phyloP scores from a whole-genome alignment of 768 basidiomycete genomes.

The Termitomyces sp. region DNA sequence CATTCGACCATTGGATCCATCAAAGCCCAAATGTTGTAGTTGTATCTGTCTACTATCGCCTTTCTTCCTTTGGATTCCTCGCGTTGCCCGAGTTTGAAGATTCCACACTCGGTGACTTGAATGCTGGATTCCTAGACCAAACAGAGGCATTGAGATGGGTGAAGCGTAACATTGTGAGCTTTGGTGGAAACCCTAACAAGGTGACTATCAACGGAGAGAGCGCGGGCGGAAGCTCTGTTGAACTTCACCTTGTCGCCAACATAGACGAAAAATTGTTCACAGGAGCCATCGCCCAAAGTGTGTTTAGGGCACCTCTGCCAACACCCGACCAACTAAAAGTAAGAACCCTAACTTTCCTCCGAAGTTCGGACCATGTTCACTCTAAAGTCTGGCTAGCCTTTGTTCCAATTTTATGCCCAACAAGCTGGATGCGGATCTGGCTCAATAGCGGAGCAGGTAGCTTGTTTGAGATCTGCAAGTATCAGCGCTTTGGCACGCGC shows the following conservation, averaged over 20 bases:
- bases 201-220: slow-evolving; percentile 62
- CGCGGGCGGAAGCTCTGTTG: slow-evolving; percentile 50
- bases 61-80: slow-evolving; percentile 61
- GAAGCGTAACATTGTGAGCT: slow-evolving; percentile 50
- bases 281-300: slow-evolving; percentile 58
- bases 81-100: slow-evolving; percentile 40
- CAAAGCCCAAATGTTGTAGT: slow-evolving; percentile 58
- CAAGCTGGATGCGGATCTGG: slow-evolving; percentile 44
- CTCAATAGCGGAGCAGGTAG: slow-evolving; percentile 18
- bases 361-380: not conserved
- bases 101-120: slow-evolving; percentile 24
- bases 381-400: slow-evolving; percentile 27
- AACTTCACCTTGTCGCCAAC: slow-evolving; percentile 51
- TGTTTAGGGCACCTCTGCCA: slow-evolving; percentile 47
- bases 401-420: slow-evolving; percentile 46
- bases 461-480: slow-evolving; percentile 33
- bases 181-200: slow-evolving; percentile 56
- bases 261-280: slow-evolving; percentile 36
- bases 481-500: slow-evolving; percentile 44
- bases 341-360: slow-evolving; percentile 2
- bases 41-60: slow-evolving; percentile 63
- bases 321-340: slow-evolving; percentile 49
- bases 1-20: slow-evolving; percentile 61
- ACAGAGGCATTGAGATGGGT: slow-evolving; percentile 62
- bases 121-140: slow-evolving; percentile 38